These are phyloP conservation scores for Monosporascus sp. DNA, from an alignment of 2,329 filamentous ascomycete genomes.

Conservation along the genomic window DNA sequence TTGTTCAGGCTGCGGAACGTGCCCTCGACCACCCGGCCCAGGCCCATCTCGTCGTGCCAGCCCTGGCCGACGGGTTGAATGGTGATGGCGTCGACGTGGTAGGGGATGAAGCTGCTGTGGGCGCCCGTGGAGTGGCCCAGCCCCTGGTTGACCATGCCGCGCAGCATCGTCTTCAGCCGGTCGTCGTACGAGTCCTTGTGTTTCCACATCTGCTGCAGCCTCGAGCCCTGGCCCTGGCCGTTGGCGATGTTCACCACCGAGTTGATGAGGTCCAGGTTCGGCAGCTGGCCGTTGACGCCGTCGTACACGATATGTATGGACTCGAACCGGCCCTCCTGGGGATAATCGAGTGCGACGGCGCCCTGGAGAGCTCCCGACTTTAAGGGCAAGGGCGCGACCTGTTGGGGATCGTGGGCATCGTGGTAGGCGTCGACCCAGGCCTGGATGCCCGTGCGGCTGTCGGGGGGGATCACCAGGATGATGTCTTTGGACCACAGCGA, in stretches of 20 bases:
- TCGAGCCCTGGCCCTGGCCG: constrained; percentile 77
- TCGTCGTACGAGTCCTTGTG: constrained; percentile 74
- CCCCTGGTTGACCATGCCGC: constrained; percentile 89
- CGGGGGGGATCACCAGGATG: constrained; percentile 81
- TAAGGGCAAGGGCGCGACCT: constrained; percentile 71
- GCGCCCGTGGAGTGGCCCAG: constrained; percentile 84
- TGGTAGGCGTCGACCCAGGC: constrained; percentile 99
- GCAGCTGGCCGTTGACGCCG: constrained; percentile 89
- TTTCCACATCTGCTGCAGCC: constrained; percentile 78
- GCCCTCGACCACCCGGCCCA: constrained; percentile 84
- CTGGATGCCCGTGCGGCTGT: constrained; percentile 85
- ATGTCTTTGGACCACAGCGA: constrained; percentile 99
- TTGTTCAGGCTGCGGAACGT: constrained; percentile 94
- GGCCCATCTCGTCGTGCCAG: constrained; percentile 96
- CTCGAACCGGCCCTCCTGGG: constrained; percentile 77
- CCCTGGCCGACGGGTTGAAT: constrained; percentile 84
- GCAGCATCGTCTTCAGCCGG: constrained; percentile 79
- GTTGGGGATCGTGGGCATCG: constrained; percentile 69
- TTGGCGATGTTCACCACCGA: constrained; percentile 82
- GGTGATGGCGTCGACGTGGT: constrained; percentile 94
- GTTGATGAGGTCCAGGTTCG: constrained; percentile 94
- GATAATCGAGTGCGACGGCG: constrained; percentile 88
- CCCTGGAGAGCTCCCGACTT: constrained; percentile 93
- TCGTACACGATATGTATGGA: constrained; percentile 90
- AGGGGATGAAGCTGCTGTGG: constrained; percentile 94